phyloP scores from a whole-genome alignment of 2,329 filamentous ascomycete genomes.

The Trichoderma sp. region DNA sequence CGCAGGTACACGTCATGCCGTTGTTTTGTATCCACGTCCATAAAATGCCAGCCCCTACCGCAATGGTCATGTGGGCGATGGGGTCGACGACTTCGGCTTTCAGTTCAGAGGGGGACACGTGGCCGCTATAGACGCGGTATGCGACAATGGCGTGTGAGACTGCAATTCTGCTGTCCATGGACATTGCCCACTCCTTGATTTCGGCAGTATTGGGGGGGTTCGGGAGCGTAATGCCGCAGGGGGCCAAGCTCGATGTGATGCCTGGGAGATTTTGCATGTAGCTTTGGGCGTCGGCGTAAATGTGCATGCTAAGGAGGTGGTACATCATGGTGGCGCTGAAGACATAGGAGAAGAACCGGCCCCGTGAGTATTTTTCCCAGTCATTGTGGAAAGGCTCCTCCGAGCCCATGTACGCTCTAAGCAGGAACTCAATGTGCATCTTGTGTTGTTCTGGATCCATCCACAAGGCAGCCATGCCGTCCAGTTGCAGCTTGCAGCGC shows the following conservation, averaged over 20 bases:
- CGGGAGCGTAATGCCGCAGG: conserved; percentile 25
- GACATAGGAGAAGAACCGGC: conserved; percentile 36
- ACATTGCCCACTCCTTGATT: conserved; percentile 36
- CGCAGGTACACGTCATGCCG: conserved; percentile 29
- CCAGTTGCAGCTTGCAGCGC: conserved; percentile 30
- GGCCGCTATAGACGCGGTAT: conserved; percentile 34
- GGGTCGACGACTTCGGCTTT: conserved; percentile 35
- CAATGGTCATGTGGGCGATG: conserved; percentile 38
- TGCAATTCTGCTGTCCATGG: conserved; percentile 36
- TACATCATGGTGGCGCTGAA: conserved; percentile 41
- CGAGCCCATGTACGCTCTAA: conserved; percentile 35
- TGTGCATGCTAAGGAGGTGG: conserved; percentile 41
- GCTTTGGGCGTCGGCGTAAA: conserved; percentile 39
- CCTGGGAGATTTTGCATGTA: conserved; percentile 34
- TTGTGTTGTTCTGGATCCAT: conserved; percentile 27
- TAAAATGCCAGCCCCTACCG: conserved; percentile 37
- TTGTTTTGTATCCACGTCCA: conserved; percentile 42
- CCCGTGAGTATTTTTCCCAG: conserved; percentile 32
- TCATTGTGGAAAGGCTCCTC: conserved; percentile 32
- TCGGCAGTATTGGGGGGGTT: conserved; percentile 27
- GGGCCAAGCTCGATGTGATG: conserved; percentile 11
- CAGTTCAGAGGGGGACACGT: not conserved
- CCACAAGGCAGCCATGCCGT: conserved; percentile 26
- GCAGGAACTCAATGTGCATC: conserved; percentile 28
- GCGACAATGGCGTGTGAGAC: conserved; percentile 40